Conservation (phyloP, 495 filamentous ascomycete genomes). For the Neurospora sp. region DNA sequence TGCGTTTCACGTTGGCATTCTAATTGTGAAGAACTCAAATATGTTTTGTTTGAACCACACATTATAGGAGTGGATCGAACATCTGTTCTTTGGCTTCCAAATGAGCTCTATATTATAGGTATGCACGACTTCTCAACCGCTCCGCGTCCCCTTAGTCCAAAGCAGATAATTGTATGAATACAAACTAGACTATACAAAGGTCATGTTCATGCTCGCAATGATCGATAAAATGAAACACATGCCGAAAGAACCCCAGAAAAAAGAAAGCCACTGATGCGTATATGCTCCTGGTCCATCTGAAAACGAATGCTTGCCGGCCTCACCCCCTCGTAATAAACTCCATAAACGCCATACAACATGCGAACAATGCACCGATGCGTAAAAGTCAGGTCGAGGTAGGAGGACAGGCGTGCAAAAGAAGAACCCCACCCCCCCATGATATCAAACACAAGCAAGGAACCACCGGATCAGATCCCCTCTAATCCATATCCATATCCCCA, state of each 20-base stretch:
- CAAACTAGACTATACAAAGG: not conserved
- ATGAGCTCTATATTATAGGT: not conserved
- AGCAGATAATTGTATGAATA: not conserved
- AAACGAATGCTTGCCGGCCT: not conserved
- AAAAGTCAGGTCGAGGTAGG: not conserved
- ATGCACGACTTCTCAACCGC: not conserved
- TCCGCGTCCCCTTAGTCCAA: not conserved
- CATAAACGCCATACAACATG: constrained; percentile 2
- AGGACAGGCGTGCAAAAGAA: not conserved
- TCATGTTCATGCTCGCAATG: not conserved
- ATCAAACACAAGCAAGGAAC: not conserved
- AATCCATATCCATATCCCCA: constrained; percentile 14
- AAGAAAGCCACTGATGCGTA: not conserved
- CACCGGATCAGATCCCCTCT: not conserved
- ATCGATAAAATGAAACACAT: not conserved
- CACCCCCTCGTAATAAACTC: not conserved
- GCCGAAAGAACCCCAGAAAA: not conserved
- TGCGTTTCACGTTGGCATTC: not conserved
- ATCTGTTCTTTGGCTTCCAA: not conserved
- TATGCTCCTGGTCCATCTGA: not conserved
- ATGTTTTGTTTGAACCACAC: not conserved
- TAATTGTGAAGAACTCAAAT: not conserved
- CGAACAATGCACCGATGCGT: not conserved
- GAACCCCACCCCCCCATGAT: not conserved
- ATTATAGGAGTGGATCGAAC: not conserved